Evolutionary conservation across 202 grass and related monocot species (phyloP).

Genomic region (Elaeis oleifera): DNA sequence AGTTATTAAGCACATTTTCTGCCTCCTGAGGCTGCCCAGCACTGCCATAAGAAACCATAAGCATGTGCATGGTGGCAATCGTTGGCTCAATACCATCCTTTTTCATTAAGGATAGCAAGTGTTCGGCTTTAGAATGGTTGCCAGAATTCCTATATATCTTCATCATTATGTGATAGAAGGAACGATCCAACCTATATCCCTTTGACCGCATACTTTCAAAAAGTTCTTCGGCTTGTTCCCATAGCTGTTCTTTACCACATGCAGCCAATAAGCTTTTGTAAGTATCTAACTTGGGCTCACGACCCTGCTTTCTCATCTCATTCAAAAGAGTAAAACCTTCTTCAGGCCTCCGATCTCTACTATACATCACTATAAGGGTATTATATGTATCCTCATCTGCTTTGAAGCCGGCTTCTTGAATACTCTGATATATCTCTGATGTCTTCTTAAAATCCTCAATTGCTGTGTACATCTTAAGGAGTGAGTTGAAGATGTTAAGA

Average conservation of each 20-base stretch:
- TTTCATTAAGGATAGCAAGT: constrained; percentile 71
- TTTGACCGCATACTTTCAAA: constrained; percentile 63
- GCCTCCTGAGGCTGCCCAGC: constrained; percentile 59
- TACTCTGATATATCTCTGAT: constrained; percentile 57
- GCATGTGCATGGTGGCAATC: constrained; percentile 84
- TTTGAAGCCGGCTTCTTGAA: constrained; percentile 54
- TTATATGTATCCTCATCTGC: constrained; percentile 88
- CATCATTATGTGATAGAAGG: constrained; percentile 87
- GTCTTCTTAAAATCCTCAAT: constrained; percentile 66
- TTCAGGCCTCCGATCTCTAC: constrained; percentile 70
- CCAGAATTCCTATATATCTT: constrained; percentile 80
- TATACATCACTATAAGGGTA: constrained; percentile 82
- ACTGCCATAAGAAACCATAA: constrained; percentile 86
- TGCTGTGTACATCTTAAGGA: constrained; percentile 80
- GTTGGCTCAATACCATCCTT: constrained; percentile 67
- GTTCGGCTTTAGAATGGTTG: constrained; percentile 69
- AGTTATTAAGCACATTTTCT: constrained; percentile 72
- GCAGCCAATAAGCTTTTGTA: constrained; percentile 90
- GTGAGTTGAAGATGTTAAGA: constrained; percentile 51
- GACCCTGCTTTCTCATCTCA: constrained; percentile 63
- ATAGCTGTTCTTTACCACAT: constrained; percentile 64
- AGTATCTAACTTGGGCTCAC: constrained; percentile 69
- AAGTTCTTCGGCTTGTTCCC: constrained; percentile 76
- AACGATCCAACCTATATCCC: constrained; percentile 61
- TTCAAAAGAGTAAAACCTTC: constrained; percentile 77